Evolutionary conservation across 129 eudicot genomes (phyloP).

Genomic region (Heracleum sosnowskyi): DNA sequence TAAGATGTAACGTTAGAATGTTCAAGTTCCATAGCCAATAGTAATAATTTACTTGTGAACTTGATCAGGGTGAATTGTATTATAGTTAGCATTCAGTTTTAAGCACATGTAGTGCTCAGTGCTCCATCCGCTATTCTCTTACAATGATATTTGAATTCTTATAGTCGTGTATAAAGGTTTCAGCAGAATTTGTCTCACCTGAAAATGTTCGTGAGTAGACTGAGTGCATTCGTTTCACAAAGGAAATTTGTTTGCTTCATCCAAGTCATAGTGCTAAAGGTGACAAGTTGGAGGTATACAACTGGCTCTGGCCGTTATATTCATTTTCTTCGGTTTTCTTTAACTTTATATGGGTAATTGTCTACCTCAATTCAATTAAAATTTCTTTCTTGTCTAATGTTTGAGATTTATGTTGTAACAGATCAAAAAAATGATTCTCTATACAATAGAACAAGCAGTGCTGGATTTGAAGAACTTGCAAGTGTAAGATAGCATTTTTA

Average conservation of each 20-base stretch:
- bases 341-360: neutral
- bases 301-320: neutral
- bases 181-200: constrained; percentile 57
- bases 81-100: neutral
- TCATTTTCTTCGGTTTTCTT: neutral
- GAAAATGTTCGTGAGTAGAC: constrained; percentile 59
- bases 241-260: constrained; percentile 51
- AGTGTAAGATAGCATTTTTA: neutral
- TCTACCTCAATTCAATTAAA: too few relatives aligned
- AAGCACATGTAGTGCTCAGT: neutral
- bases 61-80: neutral
- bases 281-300: constrained; percentile 54
- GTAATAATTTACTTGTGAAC: neutral
- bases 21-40: neutral
- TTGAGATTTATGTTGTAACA: neutral
- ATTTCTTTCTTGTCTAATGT: neutral
- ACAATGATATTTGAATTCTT: neutral
- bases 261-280: constrained; percentile 51
- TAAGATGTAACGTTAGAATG: neutral
- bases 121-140: neutral
- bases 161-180: constrained; percentile 59
- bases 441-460: neutral
- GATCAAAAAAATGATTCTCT: neutral
- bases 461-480: neutral
- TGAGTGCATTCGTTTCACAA: constrained; percentile 44